Percentiles rank a stretch among this genome's conserved stretches.
These are phyloP conservation scores for Eucalyptus pumila DNA, from an alignment of 345 rosid genomes.

Conservation along the genomic window DNA sequence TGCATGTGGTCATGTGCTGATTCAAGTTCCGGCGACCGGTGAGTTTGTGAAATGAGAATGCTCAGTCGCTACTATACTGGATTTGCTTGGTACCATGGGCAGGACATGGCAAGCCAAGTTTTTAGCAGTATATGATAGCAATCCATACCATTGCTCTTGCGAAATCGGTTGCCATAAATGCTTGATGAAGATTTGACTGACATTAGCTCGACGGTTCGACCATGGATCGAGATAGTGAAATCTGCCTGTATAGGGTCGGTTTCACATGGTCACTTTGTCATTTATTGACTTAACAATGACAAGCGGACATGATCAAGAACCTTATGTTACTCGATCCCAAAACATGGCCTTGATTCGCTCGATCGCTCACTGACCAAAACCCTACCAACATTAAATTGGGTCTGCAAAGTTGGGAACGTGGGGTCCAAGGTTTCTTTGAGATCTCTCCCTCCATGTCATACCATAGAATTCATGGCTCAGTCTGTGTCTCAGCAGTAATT, in stretches of 20 bases:
- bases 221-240: background rate
- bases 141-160: background rate
- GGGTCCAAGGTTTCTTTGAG: background rate
- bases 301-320: background rate
- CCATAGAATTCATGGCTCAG: background rate
- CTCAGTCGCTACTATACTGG: background rate
- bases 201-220: background rate
- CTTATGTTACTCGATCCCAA: background rate
- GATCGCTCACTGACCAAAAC: background rate
- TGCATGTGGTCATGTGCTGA: background rate
- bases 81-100: background rate
- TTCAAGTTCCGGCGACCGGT: background rate
- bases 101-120: background rate
- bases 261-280: background rate
- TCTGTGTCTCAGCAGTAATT: background rate
- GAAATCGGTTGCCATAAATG: background rate
- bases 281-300: background rate
- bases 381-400: background rate
- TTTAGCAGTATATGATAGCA: background rate
- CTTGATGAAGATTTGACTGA: background rate
- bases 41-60: background rate
- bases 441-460: background rate
- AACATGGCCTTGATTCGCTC: background rate
- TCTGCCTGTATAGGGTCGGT: background rate
- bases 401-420: background rate